Percentiles rank a stretch among this genome's conserved stretches.
These are phyloP conservation scores for Solioccasus polychromus DNA, from an alignment of 768 basidiomycete genomes.

Conservation along the genomic window DNA sequence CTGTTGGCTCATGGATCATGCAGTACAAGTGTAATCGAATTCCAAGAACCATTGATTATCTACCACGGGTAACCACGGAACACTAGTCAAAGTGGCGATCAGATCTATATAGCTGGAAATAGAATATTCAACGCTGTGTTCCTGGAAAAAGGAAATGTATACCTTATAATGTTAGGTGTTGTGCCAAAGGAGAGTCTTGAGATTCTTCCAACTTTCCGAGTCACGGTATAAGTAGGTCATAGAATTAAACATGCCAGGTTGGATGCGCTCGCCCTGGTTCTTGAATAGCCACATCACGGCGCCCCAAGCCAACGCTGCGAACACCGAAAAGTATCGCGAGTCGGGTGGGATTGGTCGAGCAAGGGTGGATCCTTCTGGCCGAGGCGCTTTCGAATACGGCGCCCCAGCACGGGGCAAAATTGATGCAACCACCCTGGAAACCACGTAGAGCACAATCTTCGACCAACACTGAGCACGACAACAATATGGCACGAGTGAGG, in stretches of 20 bases:
- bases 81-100: not conserved
- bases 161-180: constrained; percentile 52
- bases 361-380: constrained; percentile 38
- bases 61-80: constrained; percentile 29
- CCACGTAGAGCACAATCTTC: constrained; percentile 95
- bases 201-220: constrained; percentile 79
- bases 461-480: constrained; percentile 6
- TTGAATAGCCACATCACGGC: constrained; percentile 96
- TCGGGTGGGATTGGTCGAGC: constrained; percentile 81
- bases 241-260: constrained; percentile 94
- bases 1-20: constrained; percentile 7
- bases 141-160: not conserved
- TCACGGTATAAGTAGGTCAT: constrained; percentile 96
- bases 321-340: constrained; percentile 77
- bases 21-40: constrained; percentile 65
- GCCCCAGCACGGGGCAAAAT: constrained; percentile 77
- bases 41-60: constrained; percentile 49
- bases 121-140: not conserved
- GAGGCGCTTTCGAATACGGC: constrained; percentile 47
- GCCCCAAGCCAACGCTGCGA: constrained; percentile 91
- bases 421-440: constrained; percentile 87
- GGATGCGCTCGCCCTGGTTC: constrained; percentile 83
- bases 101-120: constrained; percentile 9
- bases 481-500: constrained; percentile 2
- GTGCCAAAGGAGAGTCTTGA: constrained; percentile 88